A percentile compares a stretch with the other conserved stretches of the same genome.
These are phyloP conservation scores for Penicillium atrosanguineum DNA, from an alignment of 495 filamentous ascomycete genomes.

Conservation along the genomic window DNA sequence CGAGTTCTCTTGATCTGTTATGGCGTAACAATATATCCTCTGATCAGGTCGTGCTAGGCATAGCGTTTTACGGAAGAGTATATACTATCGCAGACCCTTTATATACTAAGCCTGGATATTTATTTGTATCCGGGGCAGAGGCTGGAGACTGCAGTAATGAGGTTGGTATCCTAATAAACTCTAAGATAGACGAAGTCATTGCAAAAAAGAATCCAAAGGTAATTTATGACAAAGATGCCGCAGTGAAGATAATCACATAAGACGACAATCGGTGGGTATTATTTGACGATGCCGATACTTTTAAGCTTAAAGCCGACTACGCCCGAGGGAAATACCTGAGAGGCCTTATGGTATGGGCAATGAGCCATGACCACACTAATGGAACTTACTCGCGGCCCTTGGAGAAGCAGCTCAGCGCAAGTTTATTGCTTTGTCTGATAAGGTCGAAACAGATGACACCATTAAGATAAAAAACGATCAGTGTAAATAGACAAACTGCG, in stretches of 20 bases:
- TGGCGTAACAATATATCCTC: conserved; percentile 36
- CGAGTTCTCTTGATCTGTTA: conserved; percentile 30
- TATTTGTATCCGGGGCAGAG: conserved; percentile 16
- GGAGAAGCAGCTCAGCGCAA: too few species aligned
- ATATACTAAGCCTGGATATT: conserved; percentile 35
- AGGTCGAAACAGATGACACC: too few species aligned
- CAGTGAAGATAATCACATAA: conserved; percentile 31
- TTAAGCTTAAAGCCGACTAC: conserved; percentile 39
- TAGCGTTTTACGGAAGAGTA: conserved; percentile 41
- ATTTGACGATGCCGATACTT: conserved; percentile 42
- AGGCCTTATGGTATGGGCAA: conserved; percentile 44
- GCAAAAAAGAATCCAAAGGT: conserved; percentile 2
- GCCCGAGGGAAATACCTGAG: conserved; percentile 36
- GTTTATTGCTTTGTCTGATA: too few species aligned
- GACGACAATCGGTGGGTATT: conserved; percentile 46
- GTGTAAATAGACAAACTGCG: too few species aligned
- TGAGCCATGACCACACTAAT: conserved; percentile 6
- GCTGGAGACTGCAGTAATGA: conserved; percentile 35
- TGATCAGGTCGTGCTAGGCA: conserved; percentile 36
- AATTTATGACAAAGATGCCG: conserved; percentile 18
- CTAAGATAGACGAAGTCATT: conserved; percentile 22
- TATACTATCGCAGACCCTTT: neutral
- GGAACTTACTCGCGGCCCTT: too few species aligned
- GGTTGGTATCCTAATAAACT: conserved; percentile 16
- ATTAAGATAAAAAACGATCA: too few species aligned